Evolutionary conservation across 2,329 filamentous ascomycete species (phyloP).

Genomic region (Diaporthe nobilis): DNA sequence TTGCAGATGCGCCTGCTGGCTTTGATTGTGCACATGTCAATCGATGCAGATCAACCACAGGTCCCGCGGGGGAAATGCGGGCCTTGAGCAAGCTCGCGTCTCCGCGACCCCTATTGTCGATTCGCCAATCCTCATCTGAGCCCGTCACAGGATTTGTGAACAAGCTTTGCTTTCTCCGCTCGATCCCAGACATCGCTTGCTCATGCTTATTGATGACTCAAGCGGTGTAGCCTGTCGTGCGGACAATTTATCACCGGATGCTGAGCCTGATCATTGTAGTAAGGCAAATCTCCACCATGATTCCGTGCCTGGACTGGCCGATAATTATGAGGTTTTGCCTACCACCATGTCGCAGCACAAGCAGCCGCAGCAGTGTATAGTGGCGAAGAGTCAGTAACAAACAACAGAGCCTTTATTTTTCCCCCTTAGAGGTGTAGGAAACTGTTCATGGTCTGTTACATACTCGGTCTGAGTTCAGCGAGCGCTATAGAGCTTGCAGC

Average conservation of each 20-base stretch:
- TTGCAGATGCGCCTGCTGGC: neutral
- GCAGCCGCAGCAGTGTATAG: too few species aligned
- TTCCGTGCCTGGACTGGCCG: neutral
- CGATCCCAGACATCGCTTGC: neutral
- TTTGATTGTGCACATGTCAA: neutral
- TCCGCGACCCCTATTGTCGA: neutral
- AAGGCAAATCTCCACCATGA: neutral
- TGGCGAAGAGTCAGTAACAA: too few species aligned
- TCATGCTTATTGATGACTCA: neutral
- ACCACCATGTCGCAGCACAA: too few species aligned
- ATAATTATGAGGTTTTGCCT: too few species aligned
- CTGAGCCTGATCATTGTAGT: neutral
- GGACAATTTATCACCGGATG: neutral
- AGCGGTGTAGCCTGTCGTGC: too few species aligned
- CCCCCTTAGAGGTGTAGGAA: too few species aligned
- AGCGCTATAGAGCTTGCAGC: too few species aligned
- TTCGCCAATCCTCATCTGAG: slow-evolving; percentile 11
- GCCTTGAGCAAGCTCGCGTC: neutral
- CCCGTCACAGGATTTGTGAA: neutral
- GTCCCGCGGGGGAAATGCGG: neutral
- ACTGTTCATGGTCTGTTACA: too few species aligned
- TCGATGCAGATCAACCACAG: neutral
- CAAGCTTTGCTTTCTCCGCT: neutral
- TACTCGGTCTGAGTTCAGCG: too few species aligned
- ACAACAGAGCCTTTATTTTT: too few species aligned